Evolutionary conservation across 441 rosid species (phyloP).

Genomic region (Arabidopsis lyrata): DNA sequence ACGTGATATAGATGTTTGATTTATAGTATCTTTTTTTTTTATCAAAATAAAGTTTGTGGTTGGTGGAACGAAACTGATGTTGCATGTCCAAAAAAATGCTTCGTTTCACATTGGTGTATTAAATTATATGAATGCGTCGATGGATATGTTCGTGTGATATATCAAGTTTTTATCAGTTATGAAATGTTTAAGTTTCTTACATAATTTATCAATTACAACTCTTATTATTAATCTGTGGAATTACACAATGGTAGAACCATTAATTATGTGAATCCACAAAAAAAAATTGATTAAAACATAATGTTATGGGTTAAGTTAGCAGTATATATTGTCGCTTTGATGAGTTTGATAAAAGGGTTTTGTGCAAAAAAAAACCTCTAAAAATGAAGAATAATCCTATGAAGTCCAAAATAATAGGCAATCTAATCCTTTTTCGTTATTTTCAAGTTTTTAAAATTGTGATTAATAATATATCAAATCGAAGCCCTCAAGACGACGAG

Average conservation of each 20-base stretch:
- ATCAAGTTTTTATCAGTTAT: constrained; percentile 11
- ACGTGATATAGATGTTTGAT: constrained; percentile 32
- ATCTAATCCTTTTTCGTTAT: too few relatives aligned
- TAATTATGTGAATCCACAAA: background rate
- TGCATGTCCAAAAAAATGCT: constrained; percentile 16
- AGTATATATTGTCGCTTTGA: background rate
- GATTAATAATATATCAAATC: too few relatives aligned
- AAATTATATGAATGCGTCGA: constrained; percentile 8
- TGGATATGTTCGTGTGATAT: background rate
- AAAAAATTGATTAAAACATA: background rate
- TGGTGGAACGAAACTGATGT: constrained; percentile 34
- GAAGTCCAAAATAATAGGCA: too few relatives aligned
- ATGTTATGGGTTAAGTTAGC: background rate
- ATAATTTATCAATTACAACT: background rate
- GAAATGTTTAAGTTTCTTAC: background rate
- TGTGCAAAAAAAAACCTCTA: too few relatives aligned
- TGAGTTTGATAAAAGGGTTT: constrained; percentile 1
- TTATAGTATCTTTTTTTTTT: background rate
- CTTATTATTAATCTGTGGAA: constrained; percentile 6
- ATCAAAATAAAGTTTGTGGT: constrained; percentile 20
- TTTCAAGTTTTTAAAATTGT: too few relatives aligned
- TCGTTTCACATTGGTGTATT: constrained; percentile 9
- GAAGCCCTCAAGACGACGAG: too few relatives aligned
- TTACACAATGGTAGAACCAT: background rate
- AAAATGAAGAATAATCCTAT: too few relatives aligned